Base-by-base conservation (phyloP, 768 basidiomycete species). In the Termitomyces sp. region DNA sequence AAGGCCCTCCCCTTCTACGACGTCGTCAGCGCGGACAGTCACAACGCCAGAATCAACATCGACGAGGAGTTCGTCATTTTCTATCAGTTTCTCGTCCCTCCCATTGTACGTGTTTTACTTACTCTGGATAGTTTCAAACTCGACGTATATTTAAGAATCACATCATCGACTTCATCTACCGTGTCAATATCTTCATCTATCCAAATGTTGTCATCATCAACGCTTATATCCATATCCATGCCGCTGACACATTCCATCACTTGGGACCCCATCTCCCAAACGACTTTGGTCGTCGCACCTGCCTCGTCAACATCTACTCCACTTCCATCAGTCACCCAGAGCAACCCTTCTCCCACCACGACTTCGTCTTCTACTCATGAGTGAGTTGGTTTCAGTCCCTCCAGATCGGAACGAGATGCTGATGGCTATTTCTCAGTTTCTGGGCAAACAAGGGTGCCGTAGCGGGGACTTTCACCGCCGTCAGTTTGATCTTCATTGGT, bases 361-460 rank as follows among this genome's bases (percentile, higher is more conserved):
- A 47, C 60, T 30, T 33, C 55, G 48, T 45, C 55, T 24, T 55
- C 62, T n/a, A 54, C 52, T 51, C 60, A 62, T 14, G 66, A 62
- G 63, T 64, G 45, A 45, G 58, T 52, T 20, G 38, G 40, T 20
- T 40, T 24, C 7, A 32, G 24, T 41, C 4, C 22, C 3, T 38
- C 14, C 24, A 11, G 3, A 24, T 18, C 20, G 22, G 8, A 38
- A 24, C 16, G 11, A 28, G 24, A 52, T 52, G n/a, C 26, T 52
- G 7, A 52, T 52, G 5, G n/a, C 36, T 40, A 38, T 28, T 52
- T 28, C 18, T 6, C 40, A 76, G 74, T n/a, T 74, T 76, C 55
- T 73, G 67, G 70, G 60, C 65, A 18, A 74, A 74, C 56, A 75
- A 72, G 62, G 68, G 63, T n/a, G 71, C 71, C 11, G 70, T 76